Conservation (phyloP, 352 stramenopile genomes). For the Phytopythium oedochilum region DNA sequence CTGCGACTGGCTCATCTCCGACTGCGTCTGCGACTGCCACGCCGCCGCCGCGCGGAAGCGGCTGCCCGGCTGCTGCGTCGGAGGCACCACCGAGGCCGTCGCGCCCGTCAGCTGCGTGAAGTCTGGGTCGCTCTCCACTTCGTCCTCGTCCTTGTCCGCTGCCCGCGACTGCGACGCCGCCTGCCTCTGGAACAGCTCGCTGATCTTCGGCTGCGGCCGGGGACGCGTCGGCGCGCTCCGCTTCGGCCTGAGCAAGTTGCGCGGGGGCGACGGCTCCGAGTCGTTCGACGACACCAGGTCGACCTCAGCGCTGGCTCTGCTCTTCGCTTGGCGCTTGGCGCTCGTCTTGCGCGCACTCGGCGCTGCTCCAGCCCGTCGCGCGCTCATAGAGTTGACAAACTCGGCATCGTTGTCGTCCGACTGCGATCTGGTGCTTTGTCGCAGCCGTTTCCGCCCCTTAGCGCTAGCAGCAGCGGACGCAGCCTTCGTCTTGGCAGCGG, state of each 20-base stretch:
- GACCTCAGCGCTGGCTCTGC: conserved; percentile 19
- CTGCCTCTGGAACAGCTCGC: conserved; percentile 47
- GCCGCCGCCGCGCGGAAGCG: conserved; percentile 1
- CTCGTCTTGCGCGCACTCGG: neutral
- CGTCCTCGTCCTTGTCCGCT: conserved; percentile 28
- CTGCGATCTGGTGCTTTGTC: conserved; percentile 22
- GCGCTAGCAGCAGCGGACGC: conserved; percentile 14
- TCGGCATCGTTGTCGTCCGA: conserved; percentile 27
- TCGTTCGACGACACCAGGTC: conserved; percentile 50
- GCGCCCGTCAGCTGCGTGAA: conserved; percentile 47
- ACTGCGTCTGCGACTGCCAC: conserved; percentile 38
- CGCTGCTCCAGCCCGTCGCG: neutral
- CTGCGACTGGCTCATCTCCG: conserved; percentile 23
- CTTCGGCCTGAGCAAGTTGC: conserved; percentile 12
- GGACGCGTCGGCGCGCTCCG: conserved; percentile 7
- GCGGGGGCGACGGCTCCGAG: conserved; percentile 20
- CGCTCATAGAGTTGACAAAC: conserved; percentile 8
- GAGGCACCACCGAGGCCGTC: conserved; percentile 1
- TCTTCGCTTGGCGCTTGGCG: conserved; percentile 7
- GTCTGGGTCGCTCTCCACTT: conserved; percentile 67
- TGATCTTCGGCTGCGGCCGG: conserved; percentile 51
- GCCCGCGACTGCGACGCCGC: conserved; percentile 9
- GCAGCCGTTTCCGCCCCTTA: conserved; percentile 28
- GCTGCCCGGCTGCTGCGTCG: conserved; percentile 11
- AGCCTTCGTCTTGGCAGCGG: conserved; percentile 10